Evolutionary conservation across 176 grass and related monocot genomes (phyloP), one percentile per base, ranked within the genome.

Genomic region (Zizania latifolia): DNA sequence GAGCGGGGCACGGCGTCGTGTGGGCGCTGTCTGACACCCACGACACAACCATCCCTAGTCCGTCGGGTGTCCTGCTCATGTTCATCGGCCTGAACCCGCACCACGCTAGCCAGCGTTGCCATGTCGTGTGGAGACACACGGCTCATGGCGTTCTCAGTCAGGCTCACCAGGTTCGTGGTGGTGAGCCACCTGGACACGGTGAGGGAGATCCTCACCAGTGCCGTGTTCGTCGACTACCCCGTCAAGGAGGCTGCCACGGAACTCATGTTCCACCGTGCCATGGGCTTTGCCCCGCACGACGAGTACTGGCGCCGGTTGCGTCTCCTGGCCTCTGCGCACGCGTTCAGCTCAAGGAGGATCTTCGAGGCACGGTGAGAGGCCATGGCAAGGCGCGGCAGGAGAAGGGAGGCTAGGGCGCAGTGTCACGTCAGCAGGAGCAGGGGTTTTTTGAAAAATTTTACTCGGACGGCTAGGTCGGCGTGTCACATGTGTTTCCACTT

Each of bases 261-360:
- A 5, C 77, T 87, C 71, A 61, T 87, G 71, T 87, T 87, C 53
- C 22, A 77, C 62, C 78, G 78, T 17, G 72, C 84, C 41, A 87
- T 87, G 38, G 84, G 84, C 45, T 87, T 87, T 65, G 78, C 84
- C 8, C 84, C 63, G 12, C 51, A 81, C 43, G 84, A 78, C 15
- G 22, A 32, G 17, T 82, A 87, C 77, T 82, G 84, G 84, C 70
- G 78, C 24, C 11, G 29, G 51, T 71, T 87, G 24, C 78, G 84
- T 9, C 62, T 70, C 63, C 63, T 87, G 71, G 19, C 71, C 3
- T 36, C 62, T 3, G 3, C 31, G 2, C 84, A 87, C 64, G 46
- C 71, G 21, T 87, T 87, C 23, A 57, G 10, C 23, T 10, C 54
- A 8, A 10, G 54, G 21, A 55, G 51, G 51, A 70, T 81, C 71